phyloP scores from a whole-genome alignment of 768 basidiomycete species.

The Baorangia bicolor region DNA sequence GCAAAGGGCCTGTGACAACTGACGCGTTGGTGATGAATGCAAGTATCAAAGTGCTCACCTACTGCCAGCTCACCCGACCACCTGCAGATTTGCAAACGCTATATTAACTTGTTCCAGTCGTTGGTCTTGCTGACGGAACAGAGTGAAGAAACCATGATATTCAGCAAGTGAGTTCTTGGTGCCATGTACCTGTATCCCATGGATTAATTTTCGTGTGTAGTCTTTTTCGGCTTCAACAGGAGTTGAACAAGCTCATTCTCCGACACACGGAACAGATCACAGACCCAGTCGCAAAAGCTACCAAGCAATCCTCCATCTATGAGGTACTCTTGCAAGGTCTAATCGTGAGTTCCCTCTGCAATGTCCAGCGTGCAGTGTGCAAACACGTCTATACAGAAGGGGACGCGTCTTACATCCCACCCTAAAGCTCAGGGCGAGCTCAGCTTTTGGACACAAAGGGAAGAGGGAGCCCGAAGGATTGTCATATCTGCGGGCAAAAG shows the following conservation, averaged over 20 bases:
- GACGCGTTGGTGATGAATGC: conserved; percentile 67
- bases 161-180: conserved; percentile 70
- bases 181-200: neutral
- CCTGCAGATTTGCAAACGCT: conserved; percentile 67
- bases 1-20: conserved; percentile 59
- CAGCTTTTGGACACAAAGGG: conserved; percentile 81
- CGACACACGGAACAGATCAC: conserved; percentile 68
- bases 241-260: conserved; percentile 72
- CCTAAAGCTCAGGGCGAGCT: conserved; percentile 85
- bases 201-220: conserved; percentile 39
- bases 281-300: conserved; percentile 60
- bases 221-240: conserved; percentile 79
- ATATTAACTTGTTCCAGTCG: conserved; percentile 78
- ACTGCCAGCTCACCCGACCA: neutral
- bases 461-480: conserved; percentile 72
- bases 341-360: conserved; percentile 51
- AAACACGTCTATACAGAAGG: conserved; percentile 44
- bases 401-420: conserved; percentile 70
- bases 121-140: conserved; percentile 79
- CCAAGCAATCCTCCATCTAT: conserved; percentile 70
- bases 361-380: neutral
- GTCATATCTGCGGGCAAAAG: conserved; percentile 43
- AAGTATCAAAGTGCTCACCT: conserved; percentile 21
- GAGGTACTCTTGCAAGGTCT: conserved; percentile 74
- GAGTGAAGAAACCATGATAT: conserved; percentile 95